Evolutionary conservation across 371 early-diverging fungal genomes (phyloP).

Genomic region (Mucor sp.): DNA sequence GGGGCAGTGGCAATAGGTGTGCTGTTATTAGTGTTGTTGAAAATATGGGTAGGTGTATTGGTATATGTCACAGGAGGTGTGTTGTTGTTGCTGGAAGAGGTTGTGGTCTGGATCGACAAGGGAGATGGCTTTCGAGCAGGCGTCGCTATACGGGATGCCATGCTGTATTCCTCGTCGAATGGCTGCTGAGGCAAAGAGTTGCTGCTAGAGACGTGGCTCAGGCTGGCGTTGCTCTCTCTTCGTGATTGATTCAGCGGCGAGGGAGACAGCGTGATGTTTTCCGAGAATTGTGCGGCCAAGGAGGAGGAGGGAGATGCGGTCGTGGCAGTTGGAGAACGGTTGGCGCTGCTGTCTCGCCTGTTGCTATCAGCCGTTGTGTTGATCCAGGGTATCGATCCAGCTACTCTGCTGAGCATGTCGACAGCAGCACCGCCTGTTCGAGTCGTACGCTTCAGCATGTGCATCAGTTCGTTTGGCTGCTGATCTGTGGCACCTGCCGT

Average conservation of each 20-base stretch:
- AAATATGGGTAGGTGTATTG: neutral
- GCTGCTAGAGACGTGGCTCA: neutral
- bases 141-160: neutral
- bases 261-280: neutral
- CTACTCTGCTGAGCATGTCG: slow-evolving; percentile 43
- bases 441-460: slow-evolving; percentile 39
- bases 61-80: neutral
- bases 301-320: neutral
- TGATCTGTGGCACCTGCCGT: slow-evolving; percentile 19
- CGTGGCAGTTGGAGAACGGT: neutral
- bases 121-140: slow-evolving; percentile 8
- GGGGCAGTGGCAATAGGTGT: neutral
- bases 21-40: neutral
- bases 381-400: slow-evolving; percentile 30
- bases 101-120: neutral
- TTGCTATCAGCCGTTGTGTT: slow-evolving; percentile 1
- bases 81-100: neutral
- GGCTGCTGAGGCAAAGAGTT: neutral
- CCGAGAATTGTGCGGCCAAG: neutral
- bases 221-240: neutral
- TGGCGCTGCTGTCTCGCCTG: neutral
- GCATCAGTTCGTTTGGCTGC: neutral
- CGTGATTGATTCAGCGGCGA: neutral
- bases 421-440: slow-evolving; percentile 48
- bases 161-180: neutral